phyloP scores from a whole-genome alignment of 192 early-diverging fungal genomes.

The Coemansia sp. region DNA sequence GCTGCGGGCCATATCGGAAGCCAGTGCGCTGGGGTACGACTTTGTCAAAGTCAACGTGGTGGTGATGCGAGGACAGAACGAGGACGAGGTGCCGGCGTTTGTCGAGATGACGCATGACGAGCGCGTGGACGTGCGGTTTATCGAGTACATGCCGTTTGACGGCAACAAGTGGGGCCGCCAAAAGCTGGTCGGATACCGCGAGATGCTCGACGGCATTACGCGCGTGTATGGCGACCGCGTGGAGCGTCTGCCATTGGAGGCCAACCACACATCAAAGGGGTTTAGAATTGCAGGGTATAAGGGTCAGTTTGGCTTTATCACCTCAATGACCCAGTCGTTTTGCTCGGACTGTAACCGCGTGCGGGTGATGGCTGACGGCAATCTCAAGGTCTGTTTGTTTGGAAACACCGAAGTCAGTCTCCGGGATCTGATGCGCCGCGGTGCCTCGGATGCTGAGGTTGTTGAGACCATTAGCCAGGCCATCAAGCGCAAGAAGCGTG shows the following conservation, averaged over 20 bases:
- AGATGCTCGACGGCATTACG: constrained; percentile 65
- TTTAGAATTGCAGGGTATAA: constrained; percentile 74
- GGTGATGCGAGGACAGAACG: constrained; percentile 84
- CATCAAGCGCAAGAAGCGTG: constrained; percentile 84
- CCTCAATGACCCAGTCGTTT: constrained; percentile 97
- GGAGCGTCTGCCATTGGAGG: constrained; percentile 65
- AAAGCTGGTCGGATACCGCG: constrained; percentile 83
- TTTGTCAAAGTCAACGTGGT: constrained; percentile 94
- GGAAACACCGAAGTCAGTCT: constrained; percentile 88
- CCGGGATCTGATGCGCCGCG: constrained; percentile 73
- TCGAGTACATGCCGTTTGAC: constrained; percentile 99
- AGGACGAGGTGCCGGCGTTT: constrained; percentile 80
- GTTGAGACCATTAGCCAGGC: constrained; percentile 72
- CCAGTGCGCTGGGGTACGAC: constrained; percentile 62
- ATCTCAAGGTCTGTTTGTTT: constrained; percentile 92
- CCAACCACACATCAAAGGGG: constrained; percentile 78
- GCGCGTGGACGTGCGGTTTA: constrained; percentile 82
- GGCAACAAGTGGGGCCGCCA: constrained; percentile 87
- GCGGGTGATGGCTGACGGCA: constrained; percentile 91
- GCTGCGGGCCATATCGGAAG: constrained; percentile 71
- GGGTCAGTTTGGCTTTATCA: constrained; percentile 96
- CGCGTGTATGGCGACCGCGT: constrained; percentile 59
- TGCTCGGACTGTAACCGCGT: constrained; percentile 93
- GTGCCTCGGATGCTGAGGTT: constrained; percentile 63
- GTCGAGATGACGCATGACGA: constrained; percentile 79